A percentile compares a stretch with the other conserved stretches of the same genome.
These are phyloP conservation scores for Blepharisma japonicum DNA, from an alignment of 73 alveolate genomes.

Conservation along the genomic window DNA sequence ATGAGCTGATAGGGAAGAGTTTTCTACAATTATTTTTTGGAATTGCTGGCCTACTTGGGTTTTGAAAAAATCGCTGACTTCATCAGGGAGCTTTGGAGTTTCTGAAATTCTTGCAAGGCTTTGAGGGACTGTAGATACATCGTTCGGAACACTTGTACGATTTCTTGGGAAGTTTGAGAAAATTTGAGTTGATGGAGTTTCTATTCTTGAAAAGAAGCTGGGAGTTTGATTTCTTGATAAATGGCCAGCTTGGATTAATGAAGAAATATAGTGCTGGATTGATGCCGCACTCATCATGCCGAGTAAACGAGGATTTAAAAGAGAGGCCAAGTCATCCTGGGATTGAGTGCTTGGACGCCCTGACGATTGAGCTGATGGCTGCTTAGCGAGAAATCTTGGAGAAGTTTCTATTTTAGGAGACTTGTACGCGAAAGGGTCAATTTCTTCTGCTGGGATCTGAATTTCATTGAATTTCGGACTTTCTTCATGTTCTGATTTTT, in stretches of 20 bases:
- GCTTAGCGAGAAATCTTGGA: no score
- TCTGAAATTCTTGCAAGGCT: background rate
- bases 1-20: background rate
- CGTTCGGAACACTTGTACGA: no score
- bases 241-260: slow-evolving; percentile 18
- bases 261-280: slow-evolving; percentile 19
- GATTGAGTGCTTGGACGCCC: no score
- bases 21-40: background rate
- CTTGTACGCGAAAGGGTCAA: no score
- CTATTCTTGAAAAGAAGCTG: background rate
- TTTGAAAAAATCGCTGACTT: slow-evolving; percentile 1
- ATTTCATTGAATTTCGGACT: no score
- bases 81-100: slow-evolving; percentile 18
- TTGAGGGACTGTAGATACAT: background rate
- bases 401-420: no score
- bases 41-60: background rate
- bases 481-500: no score
- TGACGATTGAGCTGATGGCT: no score
- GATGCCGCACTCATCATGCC: slow-evolving; percentile 24
- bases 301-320: background rate
- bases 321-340: background rate
- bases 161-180: background rate
- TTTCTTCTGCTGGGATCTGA: no score
- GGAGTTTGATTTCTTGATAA: background rate
- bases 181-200: background rate